Evolutionary conservation across 306 rosid species (phyloP).

Genomic region (Mimosa bimucronata): DNA sequence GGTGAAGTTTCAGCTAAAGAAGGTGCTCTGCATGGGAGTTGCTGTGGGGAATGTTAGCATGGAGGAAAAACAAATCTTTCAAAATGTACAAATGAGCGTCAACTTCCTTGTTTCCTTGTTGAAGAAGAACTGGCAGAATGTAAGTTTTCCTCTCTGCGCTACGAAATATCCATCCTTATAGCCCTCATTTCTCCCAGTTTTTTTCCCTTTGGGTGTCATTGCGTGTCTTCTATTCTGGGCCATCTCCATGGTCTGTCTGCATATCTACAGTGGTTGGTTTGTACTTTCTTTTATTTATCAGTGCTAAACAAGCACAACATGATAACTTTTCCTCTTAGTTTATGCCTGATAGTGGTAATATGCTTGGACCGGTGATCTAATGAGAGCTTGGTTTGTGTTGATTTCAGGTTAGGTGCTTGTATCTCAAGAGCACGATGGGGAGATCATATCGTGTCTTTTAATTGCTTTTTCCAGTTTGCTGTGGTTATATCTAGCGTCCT

Average conservation of each 20-base stretch:
- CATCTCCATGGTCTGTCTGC: not conserved
- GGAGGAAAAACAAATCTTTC: conserved; percentile 78
- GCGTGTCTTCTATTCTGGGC: not conserved
- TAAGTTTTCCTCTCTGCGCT: conserved; percentile 34
- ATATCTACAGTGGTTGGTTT: not conserved
- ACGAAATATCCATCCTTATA: too few species aligned
- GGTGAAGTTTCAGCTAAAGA: conserved; percentile 70
- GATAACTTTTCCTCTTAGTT: not conserved
- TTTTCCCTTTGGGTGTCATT: not conserved
- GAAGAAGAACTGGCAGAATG: conserved; percentile 79
- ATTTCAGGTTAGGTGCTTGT: conserved; percentile 39
- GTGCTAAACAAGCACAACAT: not conserved
- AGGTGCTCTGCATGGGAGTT: conserved; percentile 76
- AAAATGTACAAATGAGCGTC: conserved; percentile 69
- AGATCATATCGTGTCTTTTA: conserved; percentile 31
- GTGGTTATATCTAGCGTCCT: not conserved
- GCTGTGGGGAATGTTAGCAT: conserved; percentile 66
- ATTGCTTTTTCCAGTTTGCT: conserved; percentile 1
- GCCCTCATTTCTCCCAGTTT: not conserved
- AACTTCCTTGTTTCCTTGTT: conserved; percentile 66
- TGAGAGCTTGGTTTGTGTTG: not conserved
- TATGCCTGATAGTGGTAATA: not conserved
- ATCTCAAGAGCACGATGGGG: conserved; percentile 40
- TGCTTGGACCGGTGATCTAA: not conserved
- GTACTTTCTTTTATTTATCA: not conserved